These are phyloP conservation scores for Leccinum uliginosum DNA, from an alignment of 768 basidiomycete species.

Conservation along the genomic window DNA sequence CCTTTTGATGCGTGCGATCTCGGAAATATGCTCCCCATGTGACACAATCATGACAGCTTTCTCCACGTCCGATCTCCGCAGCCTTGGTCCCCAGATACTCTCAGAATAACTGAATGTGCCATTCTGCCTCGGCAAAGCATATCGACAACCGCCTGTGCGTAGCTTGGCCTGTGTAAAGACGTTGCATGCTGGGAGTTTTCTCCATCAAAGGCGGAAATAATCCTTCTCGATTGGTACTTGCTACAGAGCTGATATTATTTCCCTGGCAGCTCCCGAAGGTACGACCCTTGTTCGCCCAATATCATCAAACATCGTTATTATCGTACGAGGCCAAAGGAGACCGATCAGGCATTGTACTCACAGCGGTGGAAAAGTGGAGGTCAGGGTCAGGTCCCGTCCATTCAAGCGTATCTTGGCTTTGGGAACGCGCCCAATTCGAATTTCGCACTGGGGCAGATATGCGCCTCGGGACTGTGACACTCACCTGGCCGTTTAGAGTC, in stretches of 20 bases:
- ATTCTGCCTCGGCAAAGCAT: constrained; percentile 28
- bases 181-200: constrained; percentile 35
- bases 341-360: constrained; percentile 27
- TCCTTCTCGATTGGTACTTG: constrained; percentile 12
- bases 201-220: constrained; percentile 30
- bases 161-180: constrained; percentile 49
- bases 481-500: constrained; percentile 36
- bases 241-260: constrained; percentile 43
- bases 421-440: not conserved
- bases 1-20: constrained; percentile 33
- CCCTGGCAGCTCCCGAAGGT: constrained; percentile 21
- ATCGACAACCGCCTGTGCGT: constrained; percentile 36
- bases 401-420: constrained; percentile 44
- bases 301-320: not conserved
- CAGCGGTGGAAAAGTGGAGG: constrained; percentile 60
- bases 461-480: constrained; percentile 3
- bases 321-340: not conserved
- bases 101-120: constrained; percentile 37
- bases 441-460: not conserved
- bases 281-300: constrained; percentile 19
- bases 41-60: constrained; percentile 21
- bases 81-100: constrained; percentile 56
- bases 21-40: constrained; percentile 9
- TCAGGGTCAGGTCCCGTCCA: constrained; percentile 63
- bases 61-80: constrained; percentile 48